Evolutionary conservation across 768 basidiomycete species (phyloP).

Genomic region (Sarcomyxa edulis): DNA sequence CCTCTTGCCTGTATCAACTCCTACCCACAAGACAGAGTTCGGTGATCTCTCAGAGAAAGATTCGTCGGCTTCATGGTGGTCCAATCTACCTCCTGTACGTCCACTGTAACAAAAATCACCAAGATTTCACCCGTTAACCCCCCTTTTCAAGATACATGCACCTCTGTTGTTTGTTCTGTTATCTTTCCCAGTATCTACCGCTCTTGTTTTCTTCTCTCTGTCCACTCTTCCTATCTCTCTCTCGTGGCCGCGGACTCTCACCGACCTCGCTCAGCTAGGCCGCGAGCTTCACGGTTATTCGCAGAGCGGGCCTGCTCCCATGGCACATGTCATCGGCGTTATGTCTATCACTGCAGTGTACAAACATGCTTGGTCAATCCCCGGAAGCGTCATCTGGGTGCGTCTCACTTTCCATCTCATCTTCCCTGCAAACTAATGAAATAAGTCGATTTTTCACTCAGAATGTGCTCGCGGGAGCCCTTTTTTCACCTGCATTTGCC

Average conservation of each 20-base stretch:
- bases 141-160: conserved; percentile 28
- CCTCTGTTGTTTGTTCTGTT: conserved; percentile 41
- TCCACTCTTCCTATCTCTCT: conserved; percentile 71
- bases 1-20: no score
- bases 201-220: conserved; percentile 89
- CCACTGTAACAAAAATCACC: no score
- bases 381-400: conserved; percentile 90
- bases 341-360: conserved; percentile 82
- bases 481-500: conserved; percentile 80
- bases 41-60: conserved; percentile 36
- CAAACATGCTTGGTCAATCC: conserved; percentile 98
- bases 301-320: conserved; percentile 57
- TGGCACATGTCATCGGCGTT: conserved; percentile 77
- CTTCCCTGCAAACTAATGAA: conserved; percentile 5
- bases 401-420: conserved; percentile 22
- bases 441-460: conserved; percentile 21
- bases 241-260: conserved; percentile 69
- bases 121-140: no score
- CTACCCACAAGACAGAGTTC: no score
- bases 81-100: conserved; percentile 26
- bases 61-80: conserved; percentile 18
- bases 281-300: conserved; percentile 75
- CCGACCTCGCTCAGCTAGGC: conserved; percentile 73
- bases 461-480: conserved; percentile 87
- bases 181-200: conserved; percentile 67